Conservation (phyloP, 345 rosid species). For the Draba incana region DNA sequence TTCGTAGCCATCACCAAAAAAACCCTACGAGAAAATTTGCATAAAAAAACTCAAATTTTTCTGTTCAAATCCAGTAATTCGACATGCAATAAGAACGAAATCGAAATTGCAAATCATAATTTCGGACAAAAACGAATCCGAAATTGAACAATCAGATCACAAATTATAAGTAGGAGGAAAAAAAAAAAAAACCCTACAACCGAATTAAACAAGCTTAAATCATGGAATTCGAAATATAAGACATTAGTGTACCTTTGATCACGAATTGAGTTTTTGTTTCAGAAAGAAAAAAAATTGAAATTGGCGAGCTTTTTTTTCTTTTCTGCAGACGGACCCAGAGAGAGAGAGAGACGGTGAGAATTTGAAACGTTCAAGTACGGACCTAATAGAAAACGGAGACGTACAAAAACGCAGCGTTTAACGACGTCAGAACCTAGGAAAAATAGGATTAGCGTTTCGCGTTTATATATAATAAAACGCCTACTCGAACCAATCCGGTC, state of each 20-base stretch:
- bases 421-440: background rate
- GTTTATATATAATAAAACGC: background rate
- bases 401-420: conserved; percentile 30
- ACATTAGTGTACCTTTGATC: conserved; percentile 30
- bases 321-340: background rate
- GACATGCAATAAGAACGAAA: background rate
- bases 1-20: conserved; percentile 64
- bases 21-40: conserved; percentile 10
- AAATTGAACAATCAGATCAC: conserved; percentile 11
- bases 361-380: conserved; percentile 32
- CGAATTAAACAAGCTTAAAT: conserved; percentile 20
- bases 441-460: conserved; percentile 11
- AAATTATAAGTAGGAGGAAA: background rate
- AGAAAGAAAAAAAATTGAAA: background rate
- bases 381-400: conserved; percentile 10
- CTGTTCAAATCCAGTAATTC: conserved; percentile 10
- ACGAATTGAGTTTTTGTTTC: conserved; percentile 20
- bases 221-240: background rate
- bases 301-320: conserved; percentile 24
- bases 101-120: conserved; percentile 21
- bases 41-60: background rate
- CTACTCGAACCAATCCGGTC: no score
- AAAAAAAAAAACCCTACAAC: conserved; percentile 9
- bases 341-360: conserved; percentile 17
- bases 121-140: background rate